These are phyloP conservation scores for Podospora comata DNA, from an alignment of 495 filamentous ascomycete species.

Conservation along the genomic window DNA sequence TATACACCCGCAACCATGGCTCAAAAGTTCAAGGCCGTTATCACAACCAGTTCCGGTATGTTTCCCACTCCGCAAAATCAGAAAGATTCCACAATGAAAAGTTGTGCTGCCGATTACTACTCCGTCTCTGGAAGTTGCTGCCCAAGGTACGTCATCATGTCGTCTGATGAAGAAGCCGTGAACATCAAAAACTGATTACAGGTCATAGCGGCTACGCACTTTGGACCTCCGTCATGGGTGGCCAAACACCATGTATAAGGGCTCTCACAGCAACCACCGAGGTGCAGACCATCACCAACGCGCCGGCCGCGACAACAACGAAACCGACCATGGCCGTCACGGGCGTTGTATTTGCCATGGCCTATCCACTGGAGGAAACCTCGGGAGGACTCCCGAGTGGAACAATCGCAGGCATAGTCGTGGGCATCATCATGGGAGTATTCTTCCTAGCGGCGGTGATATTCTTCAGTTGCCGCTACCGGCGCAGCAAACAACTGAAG, in stretches of 20 bases:
- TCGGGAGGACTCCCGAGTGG: slow-evolving; percentile 13
- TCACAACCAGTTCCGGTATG: background rate
- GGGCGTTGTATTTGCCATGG: slow-evolving; percentile 20
- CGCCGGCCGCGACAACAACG: background rate
- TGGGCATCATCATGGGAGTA: slow-evolving; percentile 11
- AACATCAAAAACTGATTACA: background rate
- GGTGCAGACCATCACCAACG: slow-evolving; percentile 1
- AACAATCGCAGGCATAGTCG: slow-evolving; percentile 21
- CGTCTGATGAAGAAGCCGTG: background rate
- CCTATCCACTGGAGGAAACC: slow-evolving; percentile 10
- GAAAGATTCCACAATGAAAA: slow-evolving; percentile 12
- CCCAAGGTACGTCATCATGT: slow-evolving; percentile 20
- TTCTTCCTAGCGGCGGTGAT: slow-evolving; percentile 10
- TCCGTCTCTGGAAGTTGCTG: slow-evolving; percentile 25
- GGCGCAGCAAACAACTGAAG: slow-evolving; percentile 6
- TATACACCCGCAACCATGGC: slow-evolving; percentile 14
- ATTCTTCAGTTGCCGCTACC: slow-evolving; percentile 11
- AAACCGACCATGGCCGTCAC: slow-evolving; percentile 19
- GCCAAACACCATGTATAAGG: slow-evolving; percentile 26
- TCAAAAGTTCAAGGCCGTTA: background rate
- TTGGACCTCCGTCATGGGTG: slow-evolving; percentile 26
- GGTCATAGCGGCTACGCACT: slow-evolving; percentile 19
- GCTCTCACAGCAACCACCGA: slow-evolving; percentile 7
- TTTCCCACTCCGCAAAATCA: slow-evolving; percentile 17
- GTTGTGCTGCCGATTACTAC: slow-evolving; percentile 25